Conservation (phyloP, 805 yeast species). For the Limtongozyma cylindracea region DNA sequence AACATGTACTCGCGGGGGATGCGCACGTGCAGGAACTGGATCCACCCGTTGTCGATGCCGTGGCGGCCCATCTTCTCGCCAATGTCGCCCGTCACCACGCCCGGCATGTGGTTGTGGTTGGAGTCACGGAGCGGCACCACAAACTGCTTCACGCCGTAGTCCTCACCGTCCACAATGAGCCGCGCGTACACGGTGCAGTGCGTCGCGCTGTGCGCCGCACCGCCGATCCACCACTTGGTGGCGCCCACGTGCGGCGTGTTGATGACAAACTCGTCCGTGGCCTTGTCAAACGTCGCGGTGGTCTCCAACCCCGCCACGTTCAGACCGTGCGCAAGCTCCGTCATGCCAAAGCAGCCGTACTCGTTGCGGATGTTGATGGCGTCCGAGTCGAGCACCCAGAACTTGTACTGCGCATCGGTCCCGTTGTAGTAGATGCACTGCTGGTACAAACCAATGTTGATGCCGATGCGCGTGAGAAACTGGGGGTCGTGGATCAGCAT, state of each 20-base stretch:
- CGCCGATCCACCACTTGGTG: conserved; percentile 98
- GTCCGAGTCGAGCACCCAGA: conserved; percentile 59
- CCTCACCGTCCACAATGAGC: conserved; percentile 55
- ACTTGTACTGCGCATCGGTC: conserved; percentile 56
- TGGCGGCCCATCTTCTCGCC: conserved; percentile 93
- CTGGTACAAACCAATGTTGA: conserved; percentile 68
- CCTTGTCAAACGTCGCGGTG: conserved; percentile 56
- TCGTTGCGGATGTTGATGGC: conserved; percentile 30
- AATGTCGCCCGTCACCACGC: conserved; percentile 71
- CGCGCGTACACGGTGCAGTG: conserved; percentile 76
- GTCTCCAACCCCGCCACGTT: conserved; percentile 87
- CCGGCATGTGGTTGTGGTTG: conserved; percentile 49
- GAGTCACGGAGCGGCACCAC: conserved; percentile 74
- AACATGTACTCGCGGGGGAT: conserved; percentile 73
- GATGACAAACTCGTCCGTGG: conserved; percentile 41
- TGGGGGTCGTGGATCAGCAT: conserved; percentile 55
- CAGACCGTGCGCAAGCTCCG: conserved; percentile 42
- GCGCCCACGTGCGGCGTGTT: conserved; percentile 84
- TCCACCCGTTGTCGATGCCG: conserved; percentile 94
- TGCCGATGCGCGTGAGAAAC: conserved; percentile 61
- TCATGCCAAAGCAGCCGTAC: conserved; percentile 37
- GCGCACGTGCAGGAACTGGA: conserved; percentile 63
- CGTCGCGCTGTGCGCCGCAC: conserved; percentile 87
- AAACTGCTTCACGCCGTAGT: conserved; percentile 81
- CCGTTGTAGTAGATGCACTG: conserved; percentile 74